Conservation (phyloP, 768 basidiomycete species). For the Xanthoconium purpureum region DNA sequence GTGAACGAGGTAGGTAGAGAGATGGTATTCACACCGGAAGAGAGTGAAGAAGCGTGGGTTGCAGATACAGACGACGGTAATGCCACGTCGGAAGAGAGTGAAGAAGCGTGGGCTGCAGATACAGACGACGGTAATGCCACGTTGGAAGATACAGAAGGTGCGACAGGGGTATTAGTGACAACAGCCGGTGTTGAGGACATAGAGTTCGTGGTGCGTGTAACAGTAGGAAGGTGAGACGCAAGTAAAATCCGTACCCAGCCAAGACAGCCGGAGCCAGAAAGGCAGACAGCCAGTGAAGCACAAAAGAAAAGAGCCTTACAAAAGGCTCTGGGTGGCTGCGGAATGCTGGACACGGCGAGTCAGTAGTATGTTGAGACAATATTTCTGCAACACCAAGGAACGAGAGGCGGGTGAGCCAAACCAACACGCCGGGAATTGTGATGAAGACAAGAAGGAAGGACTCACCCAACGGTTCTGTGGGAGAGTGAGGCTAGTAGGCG, state of each 20-base stretch:
- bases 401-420: neutral
- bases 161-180: slow-evolving; percentile 10
- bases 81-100: slow-evolving; percentile 9
- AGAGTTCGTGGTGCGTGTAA: slow-evolving; percentile 9
- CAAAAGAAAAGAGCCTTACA: slow-evolving; percentile 5
- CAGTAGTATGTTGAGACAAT: neutral
- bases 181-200: slow-evolving; percentile 23
- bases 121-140: slow-evolving; percentile 6
- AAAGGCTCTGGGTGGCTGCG: neutral
- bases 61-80: slow-evolving; percentile 6
- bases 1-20: slow-evolving; percentile 25
- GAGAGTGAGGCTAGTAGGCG: slow-evolving; percentile 20
- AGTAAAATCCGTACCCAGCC: slow-evolving; percentile 1
- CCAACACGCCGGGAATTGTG: neutral
- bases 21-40: slow-evolving; percentile 12
- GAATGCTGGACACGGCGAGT: neutral
- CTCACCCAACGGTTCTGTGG: slow-evolving; percentile 18
- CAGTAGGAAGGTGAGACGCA: slow-evolving; percentile 8
- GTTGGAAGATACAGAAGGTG: slow-evolving; percentile 9
- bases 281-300: slow-evolving; percentile 1
- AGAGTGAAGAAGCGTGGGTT: slow-evolving; percentile 3
- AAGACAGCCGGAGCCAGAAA: neutral
- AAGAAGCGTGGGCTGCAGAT: neutral
- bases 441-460: neutral
- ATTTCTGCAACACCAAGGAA: neutral